phyloP scores from a whole-genome alignment of 2,329 filamentous ascomycete species.

The Intubia oerlemansii region DNA sequence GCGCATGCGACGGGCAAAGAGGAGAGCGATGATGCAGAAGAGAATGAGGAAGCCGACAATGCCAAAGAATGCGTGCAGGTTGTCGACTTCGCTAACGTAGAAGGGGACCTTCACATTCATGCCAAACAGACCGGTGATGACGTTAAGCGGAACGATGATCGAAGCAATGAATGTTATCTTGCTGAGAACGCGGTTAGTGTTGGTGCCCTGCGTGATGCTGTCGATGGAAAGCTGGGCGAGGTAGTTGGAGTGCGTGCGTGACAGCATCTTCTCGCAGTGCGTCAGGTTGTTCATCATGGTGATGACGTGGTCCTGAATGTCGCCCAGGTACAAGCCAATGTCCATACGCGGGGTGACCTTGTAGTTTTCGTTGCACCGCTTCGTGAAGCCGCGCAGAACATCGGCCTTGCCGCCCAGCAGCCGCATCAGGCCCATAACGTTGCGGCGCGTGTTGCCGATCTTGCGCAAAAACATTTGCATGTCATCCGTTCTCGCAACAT shows the following conservation, averaged over 20 bases:
- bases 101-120: constrained; percentile 73
- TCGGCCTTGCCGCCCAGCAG: constrained; percentile 95
- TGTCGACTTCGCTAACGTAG: constrained; percentile 18
- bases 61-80: constrained; percentile 32
- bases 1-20: constrained; percentile 20
- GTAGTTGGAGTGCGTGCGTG: constrained; percentile 86
- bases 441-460: constrained; percentile 82
- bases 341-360: constrained; percentile 88
- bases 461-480: constrained; percentile 70
- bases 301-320: constrained; percentile 97
- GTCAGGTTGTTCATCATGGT: constrained; percentile 95
- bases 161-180: constrained; percentile 92
- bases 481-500: constrained; percentile 76
- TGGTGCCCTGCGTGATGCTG: constrained; percentile 70
- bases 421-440: constrained; percentile 81
- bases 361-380: constrained; percentile 96
- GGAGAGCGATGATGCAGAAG: constrained; percentile 25
- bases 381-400: constrained; percentile 91
- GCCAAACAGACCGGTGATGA: constrained; percentile 71
- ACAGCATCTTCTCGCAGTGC: constrained; percentile 96
- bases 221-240: constrained; percentile 86
- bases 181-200: constrained; percentile 72
- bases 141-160: constrained; percentile 86
- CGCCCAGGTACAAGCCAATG: constrained; percentile 86
- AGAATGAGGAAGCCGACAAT: constrained; percentile 29